Evolutionary conservation across 1,284 basidiomycete genomes (phyloP).

Genomic region (Microbotryum saponariae): DNA sequence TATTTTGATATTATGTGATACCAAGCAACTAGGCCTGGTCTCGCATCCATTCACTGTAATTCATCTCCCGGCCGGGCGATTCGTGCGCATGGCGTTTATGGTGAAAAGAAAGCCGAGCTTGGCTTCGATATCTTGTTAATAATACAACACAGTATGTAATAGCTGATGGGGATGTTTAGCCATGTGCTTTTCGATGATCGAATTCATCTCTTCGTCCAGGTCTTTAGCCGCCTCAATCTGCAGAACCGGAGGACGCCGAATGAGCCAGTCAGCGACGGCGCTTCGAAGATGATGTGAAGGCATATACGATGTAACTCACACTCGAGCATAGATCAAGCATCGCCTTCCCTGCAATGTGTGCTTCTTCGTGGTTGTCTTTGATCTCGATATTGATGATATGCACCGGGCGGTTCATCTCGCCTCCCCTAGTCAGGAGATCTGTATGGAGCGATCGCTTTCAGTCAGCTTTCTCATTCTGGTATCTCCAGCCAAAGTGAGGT

Average conservation of each 20-base stretch:
- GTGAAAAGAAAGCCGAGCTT: no score
- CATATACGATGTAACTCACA: conserved; percentile 49
- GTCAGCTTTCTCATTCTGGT: not conserved
- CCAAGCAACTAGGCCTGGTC: no score
- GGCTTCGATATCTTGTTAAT: conserved; percentile 46
- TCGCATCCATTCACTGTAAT: no score
- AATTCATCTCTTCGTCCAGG: conserved; percentile 83
- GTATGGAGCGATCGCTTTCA: not conserved
- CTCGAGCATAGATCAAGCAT: conserved; percentile 87
- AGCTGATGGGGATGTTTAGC: conserved; percentile 85
- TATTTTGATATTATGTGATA: no score
- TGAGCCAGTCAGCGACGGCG: conserved; percentile 5
- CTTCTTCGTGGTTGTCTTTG: conserved; percentile 99
- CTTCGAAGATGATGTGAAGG: conserved; percentile 1
- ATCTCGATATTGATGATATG: conserved; percentile 98
- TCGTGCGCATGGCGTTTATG: no score
- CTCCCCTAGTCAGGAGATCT: conserved; percentile 83
- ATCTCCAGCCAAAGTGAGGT: conserved; percentile 4
- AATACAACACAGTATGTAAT: conserved; percentile 83
- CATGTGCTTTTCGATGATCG: conserved; percentile 73
- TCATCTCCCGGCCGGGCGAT: no score
- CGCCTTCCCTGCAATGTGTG: conserved; percentile 86
- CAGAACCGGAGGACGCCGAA: not conserved
- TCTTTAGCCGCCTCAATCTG: conserved; percentile 81
- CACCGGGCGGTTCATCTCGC: conserved; percentile 86